Evolutionary conservation across 108 stramenopile species (phyloP).

Genomic region (Nitzschia sp.): DNA sequence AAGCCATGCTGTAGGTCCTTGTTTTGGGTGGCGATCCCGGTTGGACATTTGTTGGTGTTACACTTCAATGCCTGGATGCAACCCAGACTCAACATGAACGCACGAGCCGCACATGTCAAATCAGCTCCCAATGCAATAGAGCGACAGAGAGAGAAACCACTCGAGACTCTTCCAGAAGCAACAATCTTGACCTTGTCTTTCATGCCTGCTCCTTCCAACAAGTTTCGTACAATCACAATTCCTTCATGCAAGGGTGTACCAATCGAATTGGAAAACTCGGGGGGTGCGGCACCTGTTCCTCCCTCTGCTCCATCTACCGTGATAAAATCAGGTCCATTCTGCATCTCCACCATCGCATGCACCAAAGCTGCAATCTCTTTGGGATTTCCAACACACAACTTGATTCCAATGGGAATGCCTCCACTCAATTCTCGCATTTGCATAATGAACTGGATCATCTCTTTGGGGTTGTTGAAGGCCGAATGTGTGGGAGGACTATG

Average conservation of each 20-base stretch:
- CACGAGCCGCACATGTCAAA: slow-evolving; percentile 74
- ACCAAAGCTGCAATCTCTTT: slow-evolving; percentile 58
- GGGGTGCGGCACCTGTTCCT: slow-evolving; percentile 91
- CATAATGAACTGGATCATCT: slow-evolving; percentile 69
- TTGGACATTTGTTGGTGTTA: slow-evolving; percentile 87
- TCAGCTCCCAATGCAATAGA: slow-evolving; percentile 84
- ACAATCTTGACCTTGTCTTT: slow-evolving; percentile 61
- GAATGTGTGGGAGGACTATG: slow-evolving; percentile 76
- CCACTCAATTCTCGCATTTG: slow-evolving; percentile 61
- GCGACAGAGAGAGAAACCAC: slow-evolving; percentile 70
- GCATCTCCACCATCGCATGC: slow-evolving; percentile 62
- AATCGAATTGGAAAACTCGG: slow-evolving; percentile 78
- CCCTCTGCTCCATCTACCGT: slow-evolving; percentile 85
- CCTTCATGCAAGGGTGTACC: slow-evolving; percentile 83
- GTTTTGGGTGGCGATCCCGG: slow-evolving; percentile 84
- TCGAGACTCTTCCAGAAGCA: slow-evolving; percentile 73
- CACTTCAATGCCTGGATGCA: slow-evolving; percentile 92
- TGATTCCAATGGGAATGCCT: slow-evolving; percentile 86
- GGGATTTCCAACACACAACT: slow-evolving; percentile 79
- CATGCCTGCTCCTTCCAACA: slow-evolving; percentile 74
- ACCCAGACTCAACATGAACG: slow-evolving; percentile 78
- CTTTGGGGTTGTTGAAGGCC: slow-evolving; percentile 69
- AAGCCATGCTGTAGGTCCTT: slow-evolving; percentile 57
- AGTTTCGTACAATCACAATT: slow-evolving; percentile 58
- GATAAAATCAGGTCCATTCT: slow-evolving; percentile 72